phyloP scores from a whole-genome alignment of 2,329 filamentous ascomycete species.

The Talaromyces sp. region DNA sequence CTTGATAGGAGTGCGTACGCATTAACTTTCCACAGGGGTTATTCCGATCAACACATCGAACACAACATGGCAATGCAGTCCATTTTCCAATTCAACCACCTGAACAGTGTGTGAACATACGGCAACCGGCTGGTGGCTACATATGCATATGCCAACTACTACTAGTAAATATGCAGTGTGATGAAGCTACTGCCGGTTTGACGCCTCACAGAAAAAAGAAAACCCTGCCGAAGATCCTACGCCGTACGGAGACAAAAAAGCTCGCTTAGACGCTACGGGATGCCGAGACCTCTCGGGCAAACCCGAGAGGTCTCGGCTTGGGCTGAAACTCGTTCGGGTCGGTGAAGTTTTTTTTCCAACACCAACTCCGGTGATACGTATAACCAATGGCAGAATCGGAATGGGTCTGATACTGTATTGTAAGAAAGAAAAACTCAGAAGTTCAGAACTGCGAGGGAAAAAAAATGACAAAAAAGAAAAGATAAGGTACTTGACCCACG shows the following conservation, averaged over 20 bases:
- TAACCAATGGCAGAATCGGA: neutral
- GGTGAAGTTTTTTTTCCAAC: neutral
- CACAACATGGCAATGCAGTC: too few species aligned
- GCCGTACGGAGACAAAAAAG: neutral
- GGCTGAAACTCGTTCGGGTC: neutral
- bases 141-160: neutral
- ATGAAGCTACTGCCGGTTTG: neutral
- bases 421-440: neutral
- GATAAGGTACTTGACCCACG: conserved; percentile 1
- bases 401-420: neutral
- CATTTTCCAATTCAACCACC: neutral
- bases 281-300: neutral
- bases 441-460: neutral
- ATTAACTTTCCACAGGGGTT: too few species aligned
- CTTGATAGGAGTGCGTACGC: too few species aligned
- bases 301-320: neutral
- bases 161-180: neutral
- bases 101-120: too few species aligned
- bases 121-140: neutral
- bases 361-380: too few species aligned
- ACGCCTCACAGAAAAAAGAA: neutral
- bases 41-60: too few species aligned
- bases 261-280: neutral
- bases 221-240: too few species aligned
- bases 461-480: neutral